phyloP scores from a whole-genome alignment of 2,329 filamentous ascomycete species.

The Aspergillus pseudoglaucus region DNA sequence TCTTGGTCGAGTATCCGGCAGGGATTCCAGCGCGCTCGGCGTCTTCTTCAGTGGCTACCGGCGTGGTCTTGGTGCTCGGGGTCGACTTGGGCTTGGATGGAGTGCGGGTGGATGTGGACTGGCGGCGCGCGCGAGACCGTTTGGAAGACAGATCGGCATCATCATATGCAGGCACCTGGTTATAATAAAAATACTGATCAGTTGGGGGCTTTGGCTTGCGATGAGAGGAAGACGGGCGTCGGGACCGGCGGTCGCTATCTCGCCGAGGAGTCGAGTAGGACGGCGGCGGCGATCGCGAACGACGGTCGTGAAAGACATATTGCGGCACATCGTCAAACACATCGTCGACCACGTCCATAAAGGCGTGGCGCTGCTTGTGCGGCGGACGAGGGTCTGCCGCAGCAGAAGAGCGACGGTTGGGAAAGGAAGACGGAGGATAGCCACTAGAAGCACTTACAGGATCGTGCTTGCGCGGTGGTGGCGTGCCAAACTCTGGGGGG shows the following conservation, averaged over 20 bases:
- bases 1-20: conserved; percentile 86
- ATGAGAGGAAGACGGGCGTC: conserved; percentile 25
- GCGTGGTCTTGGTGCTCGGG: conserved; percentile 31
- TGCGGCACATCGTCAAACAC: conserved; percentile 44
- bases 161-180: conserved; percentile 51
- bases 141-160: conserved; percentile 43
- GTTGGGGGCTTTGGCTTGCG: conserved; percentile 39
- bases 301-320: conserved; percentile 42
- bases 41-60: conserved; percentile 59
- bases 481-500: conserved; percentile 45
- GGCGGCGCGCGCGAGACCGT: conserved; percentile 47
- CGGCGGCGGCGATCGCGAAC: conserved; percentile 20
- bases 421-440: conserved; percentile 44
- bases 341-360: conserved; percentile 52
- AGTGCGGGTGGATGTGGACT: conserved; percentile 47
- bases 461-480: conserved; percentile 51
- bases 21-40: conserved; percentile 65
- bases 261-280: conserved; percentile 16
- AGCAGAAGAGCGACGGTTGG: conserved; percentile 25
- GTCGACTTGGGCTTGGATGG: conserved; percentile 37
- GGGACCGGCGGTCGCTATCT: conserved; percentile 16
- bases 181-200: conserved; percentile 47
- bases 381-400: conserved; percentile 15
- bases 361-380: conserved; percentile 47
- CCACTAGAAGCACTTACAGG: conserved; percentile 60